A percentile compares a stretch with the other conserved stretches of the same genome.
These are phyloP conservation scores for Cyclotella choctawhatcheeana DNA, from an alignment of 108 stramenopile genomes.

Conservation along the genomic window DNA sequence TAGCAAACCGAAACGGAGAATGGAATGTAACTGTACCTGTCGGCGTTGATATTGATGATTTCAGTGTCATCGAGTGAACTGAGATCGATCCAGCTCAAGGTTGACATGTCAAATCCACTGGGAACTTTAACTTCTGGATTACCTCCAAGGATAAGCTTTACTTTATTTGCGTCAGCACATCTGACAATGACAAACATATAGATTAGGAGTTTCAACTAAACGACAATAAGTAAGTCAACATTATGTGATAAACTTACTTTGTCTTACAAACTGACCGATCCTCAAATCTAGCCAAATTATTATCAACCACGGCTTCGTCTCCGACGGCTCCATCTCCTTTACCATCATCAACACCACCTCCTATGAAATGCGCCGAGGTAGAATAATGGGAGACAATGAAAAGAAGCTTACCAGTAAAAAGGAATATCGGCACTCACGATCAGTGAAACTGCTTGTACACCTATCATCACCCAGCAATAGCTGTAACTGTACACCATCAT, in stretches of 20 bases:
- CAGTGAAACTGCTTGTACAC: conserved; percentile 22
- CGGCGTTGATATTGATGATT: conserved; percentile 28
- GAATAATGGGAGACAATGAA: background rate
- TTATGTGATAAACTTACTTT: too few relatives aligned
- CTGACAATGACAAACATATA: background rate
- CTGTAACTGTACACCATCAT: conserved; percentile 15
- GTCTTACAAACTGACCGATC: too few relatives aligned
- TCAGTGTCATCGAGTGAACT: conserved; percentile 11
- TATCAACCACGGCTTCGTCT: background rate
- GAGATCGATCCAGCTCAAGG: conserved; percentile 28
- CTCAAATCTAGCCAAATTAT: background rate
- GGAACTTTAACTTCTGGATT: conserved; percentile 33
- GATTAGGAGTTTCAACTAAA: background rate
- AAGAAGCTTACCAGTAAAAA: background rate
- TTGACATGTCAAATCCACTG: conserved; percentile 17
- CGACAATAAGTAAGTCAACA: background rate
- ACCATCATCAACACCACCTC: conserved; percentile 25
- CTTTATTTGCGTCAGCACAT: background rate
- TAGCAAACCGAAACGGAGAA: background rate
- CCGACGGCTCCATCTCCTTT: conserved; percentile 40
- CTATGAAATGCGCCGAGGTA: conserved; percentile 3
- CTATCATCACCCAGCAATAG: conserved; percentile 15
- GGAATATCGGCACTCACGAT: conserved; percentile 15
- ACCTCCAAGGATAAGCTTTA: conserved; percentile 18
- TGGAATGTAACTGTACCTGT: too few relatives aligned